Conservation (phyloP, 2,329 filamentous ascomycete species). For the Pseudogymnoascus verrucosus region DNA sequence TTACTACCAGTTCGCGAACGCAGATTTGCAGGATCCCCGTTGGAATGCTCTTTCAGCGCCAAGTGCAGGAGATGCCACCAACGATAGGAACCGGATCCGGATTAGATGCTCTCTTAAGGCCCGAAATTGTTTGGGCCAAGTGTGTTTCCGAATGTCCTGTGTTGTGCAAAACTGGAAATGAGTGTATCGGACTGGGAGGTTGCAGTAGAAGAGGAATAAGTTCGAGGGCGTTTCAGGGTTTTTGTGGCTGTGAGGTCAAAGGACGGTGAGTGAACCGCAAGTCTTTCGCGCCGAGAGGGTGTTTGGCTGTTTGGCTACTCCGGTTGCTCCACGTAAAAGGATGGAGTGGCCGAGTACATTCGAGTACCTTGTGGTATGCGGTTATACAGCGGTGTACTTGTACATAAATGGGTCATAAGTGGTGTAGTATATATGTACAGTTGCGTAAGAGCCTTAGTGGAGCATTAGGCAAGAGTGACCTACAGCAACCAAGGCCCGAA, state of each 20-base stretch:
- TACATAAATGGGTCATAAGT: too few species aligned
- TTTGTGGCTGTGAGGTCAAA: slow-evolving; percentile 5
- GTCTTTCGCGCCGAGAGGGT: background rate
- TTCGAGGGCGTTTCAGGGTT: background rate
- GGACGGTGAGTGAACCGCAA: slow-evolving; percentile 6
- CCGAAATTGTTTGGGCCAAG: slow-evolving; percentile 2
- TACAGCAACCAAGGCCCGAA: background rate
- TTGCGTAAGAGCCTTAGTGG: slow-evolving; percentile 7
- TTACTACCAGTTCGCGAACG: background rate
- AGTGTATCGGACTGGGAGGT: background rate
- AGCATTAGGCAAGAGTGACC: slow-evolving; percentile 8
- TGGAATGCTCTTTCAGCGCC: background rate
- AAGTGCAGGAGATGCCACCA: background rate
- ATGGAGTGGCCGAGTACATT: slow-evolving; percentile 1
- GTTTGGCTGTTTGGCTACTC: background rate
- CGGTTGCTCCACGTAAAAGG: slow-evolving; percentile 2
- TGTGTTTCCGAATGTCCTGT: background rate
- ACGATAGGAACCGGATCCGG: background rate
- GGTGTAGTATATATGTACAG: background rate
- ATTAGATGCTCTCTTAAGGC: background rate
- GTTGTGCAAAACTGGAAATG: background rate
- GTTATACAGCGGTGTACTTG: background rate
- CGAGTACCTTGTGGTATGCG: slow-evolving; percentile 5
- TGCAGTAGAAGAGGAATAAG: background rate
- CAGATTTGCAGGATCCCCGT: background rate